Percentiles rank a stretch among this genome's conserved stretches.
These are phyloP conservation scores for Camellia granthamiana DNA, from an alignment of 148 eudicot genomes.

Conservation along the genomic window DNA sequence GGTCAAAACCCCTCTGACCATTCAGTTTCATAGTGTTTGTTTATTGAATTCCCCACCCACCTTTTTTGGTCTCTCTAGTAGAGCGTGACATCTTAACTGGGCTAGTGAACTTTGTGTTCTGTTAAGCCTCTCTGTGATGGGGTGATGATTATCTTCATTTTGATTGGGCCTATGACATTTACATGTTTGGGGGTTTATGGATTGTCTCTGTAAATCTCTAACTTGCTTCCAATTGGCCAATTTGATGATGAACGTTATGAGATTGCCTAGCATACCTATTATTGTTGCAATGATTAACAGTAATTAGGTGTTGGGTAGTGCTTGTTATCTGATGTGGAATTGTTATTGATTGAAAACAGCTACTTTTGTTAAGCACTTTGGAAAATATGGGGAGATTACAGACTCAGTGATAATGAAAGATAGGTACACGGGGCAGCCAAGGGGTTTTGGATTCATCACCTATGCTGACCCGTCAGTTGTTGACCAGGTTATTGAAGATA, in stretches of 20 bases:
- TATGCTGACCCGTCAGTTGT: constrained; percentile 69
- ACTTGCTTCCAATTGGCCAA: neutral
- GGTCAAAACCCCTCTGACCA: too few relatives aligned
- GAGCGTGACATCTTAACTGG: neutral
- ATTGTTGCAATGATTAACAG: neutral
- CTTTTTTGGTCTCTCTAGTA: too few relatives aligned
- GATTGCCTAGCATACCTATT: neutral
- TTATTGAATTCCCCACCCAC: too few relatives aligned
- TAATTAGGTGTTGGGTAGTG: neutral
- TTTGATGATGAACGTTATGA: neutral
- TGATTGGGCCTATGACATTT: neutral
- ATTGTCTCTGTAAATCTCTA: neutral
- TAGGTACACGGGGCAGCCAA: constrained; percentile 51
- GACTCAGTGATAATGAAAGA: constrained; percentile 81
- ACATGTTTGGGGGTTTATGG: neutral
- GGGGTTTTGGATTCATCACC: constrained; percentile 79
- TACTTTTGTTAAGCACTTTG: constrained; percentile 60
- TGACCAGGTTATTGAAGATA: constrained; percentile 69
- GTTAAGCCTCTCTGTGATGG: neutral
- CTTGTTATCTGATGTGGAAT: neutral
- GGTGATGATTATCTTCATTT: neutral
- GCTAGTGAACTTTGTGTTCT: neutral
- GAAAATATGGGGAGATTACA: constrained; percentile 66
- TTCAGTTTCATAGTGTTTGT: too few relatives aligned
- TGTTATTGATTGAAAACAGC: constrained; percentile 28